A percentile compares a stretch with the other conserved stretches of the same genome.
Conservation (phyloP, 23 red algal species). For the Chondrus crispus region DNA sequence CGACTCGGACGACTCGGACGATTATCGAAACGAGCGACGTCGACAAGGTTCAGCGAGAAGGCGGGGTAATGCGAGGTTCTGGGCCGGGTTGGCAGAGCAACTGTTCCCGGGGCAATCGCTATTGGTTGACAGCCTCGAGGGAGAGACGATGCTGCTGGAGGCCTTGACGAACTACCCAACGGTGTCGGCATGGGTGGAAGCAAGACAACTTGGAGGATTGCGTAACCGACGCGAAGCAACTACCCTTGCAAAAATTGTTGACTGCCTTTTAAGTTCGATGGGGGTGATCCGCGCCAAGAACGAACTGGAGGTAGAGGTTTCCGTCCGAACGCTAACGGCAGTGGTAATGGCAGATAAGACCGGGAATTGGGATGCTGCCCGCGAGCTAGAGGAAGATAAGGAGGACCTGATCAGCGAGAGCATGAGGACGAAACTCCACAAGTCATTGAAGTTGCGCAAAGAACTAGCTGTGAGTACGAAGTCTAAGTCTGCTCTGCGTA, state of each 20-base stretch:
- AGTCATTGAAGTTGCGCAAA: background rate
- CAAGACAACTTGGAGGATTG: background rate
- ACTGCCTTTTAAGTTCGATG: background rate
- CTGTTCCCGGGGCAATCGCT: background rate
- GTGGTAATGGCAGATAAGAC: background rate
- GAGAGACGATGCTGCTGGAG: background rate
- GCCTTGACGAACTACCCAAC: slow-evolving; percentile 2
- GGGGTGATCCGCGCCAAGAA: background rate
- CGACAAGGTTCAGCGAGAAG: too few relatives aligned
- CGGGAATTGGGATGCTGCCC: background rate
- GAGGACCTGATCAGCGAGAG: background rate
- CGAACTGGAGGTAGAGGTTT: background rate
- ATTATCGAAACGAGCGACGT: too few relatives aligned
- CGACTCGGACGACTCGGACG: background rate
- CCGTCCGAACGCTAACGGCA: background rate
- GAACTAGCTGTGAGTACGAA: background rate
- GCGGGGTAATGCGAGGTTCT: too few relatives aligned
- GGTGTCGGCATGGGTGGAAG: background rate
- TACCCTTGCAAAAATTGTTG: background rate
- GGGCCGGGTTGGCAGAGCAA: too few relatives aligned
- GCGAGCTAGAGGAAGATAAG: background rate
- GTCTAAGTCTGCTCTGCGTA: slow-evolving; percentile 1
- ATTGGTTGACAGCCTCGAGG: background rate
- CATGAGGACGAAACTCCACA: background rate
- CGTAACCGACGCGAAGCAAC: background rate